Base-by-base conservation (phyloP, 352 stramenopile species). In the Phytopythium oedochilum region DNA sequence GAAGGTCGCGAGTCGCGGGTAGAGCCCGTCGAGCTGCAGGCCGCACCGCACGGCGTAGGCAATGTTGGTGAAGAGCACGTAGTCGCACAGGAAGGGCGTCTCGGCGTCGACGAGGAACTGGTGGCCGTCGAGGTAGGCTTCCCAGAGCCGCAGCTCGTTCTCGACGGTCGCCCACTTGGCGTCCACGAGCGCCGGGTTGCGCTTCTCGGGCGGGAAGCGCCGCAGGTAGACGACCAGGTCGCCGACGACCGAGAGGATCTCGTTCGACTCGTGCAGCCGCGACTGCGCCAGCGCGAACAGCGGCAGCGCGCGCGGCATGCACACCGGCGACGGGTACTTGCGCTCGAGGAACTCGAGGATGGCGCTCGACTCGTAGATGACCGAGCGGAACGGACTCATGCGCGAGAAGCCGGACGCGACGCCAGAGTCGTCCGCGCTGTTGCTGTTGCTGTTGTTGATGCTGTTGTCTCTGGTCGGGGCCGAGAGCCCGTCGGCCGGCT, bases 51-150 rank as follows among this genome's bases (percentile, higher is more conserved):
- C 83, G 22, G 83, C 83, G 61, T 93, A 93, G 8, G 83, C 83
- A n/a, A 93, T 59, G 66, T 93, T 93, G 38, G 78, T 90, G 59
- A 93, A 93, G 40, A 91, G 79, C 58, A 80, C 86, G 47, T 85
- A 89, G 60, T 93, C 83, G 58, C 80, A 91, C 51, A 91, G 59
- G 71, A 76, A 90, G 44, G 79, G 76, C 48, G 60, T 64, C 23
- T 90, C 70, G 17, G 60, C 53, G 51, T 82, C 82, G 47, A 87
- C 78, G 32, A 93, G 70, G 53, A 78, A 90, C 32, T 80, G 60
- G 18, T 71, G 75, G 35, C 77, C 71, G 51, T 78, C 70, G 12
- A 93, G 60, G 54, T 93, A 93, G 7, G 69, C 42, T 56, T 93
- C 83, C 83, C 83, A 93, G 6, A 93, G 66, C n/a, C 60, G 75